Evolutionary conservation across 2,329 filamentous ascomycete species (phyloP).

Genomic region (Cordyceps fumosorosea): DNA sequence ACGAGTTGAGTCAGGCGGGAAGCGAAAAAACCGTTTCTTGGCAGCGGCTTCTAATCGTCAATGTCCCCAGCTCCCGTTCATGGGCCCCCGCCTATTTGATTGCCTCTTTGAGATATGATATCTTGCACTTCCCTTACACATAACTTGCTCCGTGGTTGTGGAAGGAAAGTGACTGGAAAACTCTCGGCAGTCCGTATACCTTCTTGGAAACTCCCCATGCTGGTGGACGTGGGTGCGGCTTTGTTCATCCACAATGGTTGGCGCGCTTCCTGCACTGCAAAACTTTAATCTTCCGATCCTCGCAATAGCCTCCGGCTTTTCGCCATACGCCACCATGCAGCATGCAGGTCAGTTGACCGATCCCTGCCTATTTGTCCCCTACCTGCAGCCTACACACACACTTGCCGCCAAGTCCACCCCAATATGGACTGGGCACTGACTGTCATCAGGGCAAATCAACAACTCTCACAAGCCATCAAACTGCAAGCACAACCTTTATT

Average conservation of each 20-base stretch:
- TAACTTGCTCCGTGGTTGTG: too few relatives aligned
- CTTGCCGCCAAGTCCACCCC: neutral
- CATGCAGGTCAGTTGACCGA: neutral
- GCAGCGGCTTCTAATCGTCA: neutral
- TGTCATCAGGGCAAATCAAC: too few relatives aligned
- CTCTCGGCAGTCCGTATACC: too few relatives aligned
- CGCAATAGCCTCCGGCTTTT: neutral
- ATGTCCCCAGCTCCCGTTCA: neutral
- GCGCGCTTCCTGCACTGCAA: neutral
- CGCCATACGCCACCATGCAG: neutral
- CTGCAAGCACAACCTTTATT: neutral
- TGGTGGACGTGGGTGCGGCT: neutral
- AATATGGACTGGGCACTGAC: neutral
- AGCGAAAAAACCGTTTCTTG: constrained; percentile 4
- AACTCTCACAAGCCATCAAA: neutral
- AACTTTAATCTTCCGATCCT: neutral
- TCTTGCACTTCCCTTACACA: too few relatives aligned
- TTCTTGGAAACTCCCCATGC: neutral
- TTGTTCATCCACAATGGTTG: neutral
- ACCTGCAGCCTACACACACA: neutral
- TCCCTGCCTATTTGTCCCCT: neutral
- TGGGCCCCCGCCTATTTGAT: neutral
- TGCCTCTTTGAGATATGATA: neutral
- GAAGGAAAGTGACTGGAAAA: too few relatives aligned
- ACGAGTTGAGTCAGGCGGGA: neutral